These are phyloP conservation scores for Solanum pennellii DNA, from an alignment of 257 asterid genomes.

Conservation along the genomic window DNA sequence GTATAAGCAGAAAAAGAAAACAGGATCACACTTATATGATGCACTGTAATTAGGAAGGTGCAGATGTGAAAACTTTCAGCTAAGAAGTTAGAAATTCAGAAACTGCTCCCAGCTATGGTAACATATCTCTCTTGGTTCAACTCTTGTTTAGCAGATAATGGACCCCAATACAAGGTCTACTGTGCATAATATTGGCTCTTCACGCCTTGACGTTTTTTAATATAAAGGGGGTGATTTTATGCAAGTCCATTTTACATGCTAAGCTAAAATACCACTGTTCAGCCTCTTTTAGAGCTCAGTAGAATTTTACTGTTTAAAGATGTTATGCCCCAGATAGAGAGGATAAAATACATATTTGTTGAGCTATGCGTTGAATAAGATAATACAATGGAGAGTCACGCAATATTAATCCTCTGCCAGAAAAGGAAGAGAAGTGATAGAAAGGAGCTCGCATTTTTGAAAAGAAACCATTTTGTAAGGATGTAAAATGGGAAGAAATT, in stretches of 20 bases:
- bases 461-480: neutral
- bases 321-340: neutral
- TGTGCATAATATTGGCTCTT: neutral
- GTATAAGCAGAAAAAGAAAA: neutral
- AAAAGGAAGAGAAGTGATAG: neutral
- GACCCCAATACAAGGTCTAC: neutral
- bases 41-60: neutral
- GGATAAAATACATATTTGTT: neutral
- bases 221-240: neutral
- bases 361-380: neutral
- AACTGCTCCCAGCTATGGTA: neutral
- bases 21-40: neutral
- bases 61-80: neutral
- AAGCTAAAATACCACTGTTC: neutral
- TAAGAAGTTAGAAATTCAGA: neutral
- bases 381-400: neutral
- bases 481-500: neutral
- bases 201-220: neutral
- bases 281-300: neutral
- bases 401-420: neutral
- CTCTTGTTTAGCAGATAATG: neutral
- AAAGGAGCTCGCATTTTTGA: neutral
- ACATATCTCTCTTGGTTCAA: neutral
- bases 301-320: neutral
- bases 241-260: neutral